Conservation (phyloP, 805 yeast genomes). For the Vanderwaltozyma tropicalis region DNA sequence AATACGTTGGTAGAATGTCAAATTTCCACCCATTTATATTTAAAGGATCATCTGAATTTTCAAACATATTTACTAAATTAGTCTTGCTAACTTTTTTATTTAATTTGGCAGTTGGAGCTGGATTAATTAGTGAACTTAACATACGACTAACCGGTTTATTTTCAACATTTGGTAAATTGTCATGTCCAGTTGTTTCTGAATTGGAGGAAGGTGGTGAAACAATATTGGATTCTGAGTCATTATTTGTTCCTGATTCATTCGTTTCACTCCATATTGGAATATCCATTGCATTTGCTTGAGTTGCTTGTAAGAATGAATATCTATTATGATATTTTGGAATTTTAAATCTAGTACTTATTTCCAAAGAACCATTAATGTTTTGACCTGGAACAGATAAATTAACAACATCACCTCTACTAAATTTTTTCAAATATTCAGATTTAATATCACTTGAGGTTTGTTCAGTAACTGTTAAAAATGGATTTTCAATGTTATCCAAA, state of each 20-base stretch:
- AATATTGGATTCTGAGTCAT: background rate
- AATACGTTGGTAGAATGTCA: constrained; percentile 20
- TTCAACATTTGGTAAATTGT: constrained; percentile 1
- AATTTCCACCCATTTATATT: constrained; percentile 28
- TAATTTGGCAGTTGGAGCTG: background rate
- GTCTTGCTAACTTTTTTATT: constrained; percentile 5
- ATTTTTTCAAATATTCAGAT: constrained; percentile 15
- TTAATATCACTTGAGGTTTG: constrained; percentile 19
- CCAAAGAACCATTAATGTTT: constrained; percentile 24
- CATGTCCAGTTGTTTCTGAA: background rate
- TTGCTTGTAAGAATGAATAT: constrained; percentile 23
- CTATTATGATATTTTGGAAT: constrained; percentile 28
- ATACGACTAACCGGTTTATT: constrained; percentile 15
- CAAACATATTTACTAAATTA: background rate
- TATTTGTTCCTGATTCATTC: background rate
- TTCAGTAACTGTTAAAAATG: constrained; percentile 19
- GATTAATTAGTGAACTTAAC: constrained; percentile 16
- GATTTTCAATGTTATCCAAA: constrained; percentile 11
- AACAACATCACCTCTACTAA: constrained; percentile 19
- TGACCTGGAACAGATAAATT: constrained; percentile 23
- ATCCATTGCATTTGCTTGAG: constrained; percentile 20
- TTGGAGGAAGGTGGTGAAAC: background rate
- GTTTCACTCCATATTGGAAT: constrained; percentile 16
- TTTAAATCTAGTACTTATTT: constrained; percentile 23
- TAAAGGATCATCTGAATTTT: constrained; percentile 7